Evolutionary conservation across 768 basidiomycete genomes (phyloP), one percentile per base, ranked within the genome.

Genomic region (Lanmaoa rubissima): DNA sequence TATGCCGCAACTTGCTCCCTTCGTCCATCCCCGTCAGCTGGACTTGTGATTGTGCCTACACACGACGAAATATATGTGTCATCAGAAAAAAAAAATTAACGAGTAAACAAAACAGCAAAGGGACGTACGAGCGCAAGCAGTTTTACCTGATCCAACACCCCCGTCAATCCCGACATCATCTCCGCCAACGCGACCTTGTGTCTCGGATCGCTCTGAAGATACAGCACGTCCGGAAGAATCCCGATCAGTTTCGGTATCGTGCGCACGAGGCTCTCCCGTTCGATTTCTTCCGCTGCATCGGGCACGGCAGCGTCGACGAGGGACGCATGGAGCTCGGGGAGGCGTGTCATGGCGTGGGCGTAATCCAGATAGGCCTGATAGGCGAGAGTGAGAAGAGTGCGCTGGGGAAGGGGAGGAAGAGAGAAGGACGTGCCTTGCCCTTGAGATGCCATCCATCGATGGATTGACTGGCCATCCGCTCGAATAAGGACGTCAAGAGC

Each of bases 381-480:
- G 28, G 32, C 45, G 43, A 39, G 34, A 28, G 47, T 59, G 49
- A 63, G 53, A 55, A 59, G 16, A n/a, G 31, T 45, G 31, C 47
- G 61, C 35, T 1, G 1, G 2, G 5, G n/a, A 3, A 28, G 28
- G 28, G 35, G 21, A 26, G 39, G 39, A 51, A 19, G 32, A 50
- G 19, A 62, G 64, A 51, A 38, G 32, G 39, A 59, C 57, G 34
- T 61, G 90, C 93, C 81, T 94, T 88, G 50, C 95, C 95, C 36
- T 89, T 86, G 36, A 83, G 78, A 64, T 87, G 80, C 95, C 95
- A 97, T 10, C 84, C 84, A 42, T 83, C 83, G 11, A 95, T 80
- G 3, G 76, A 69, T 39, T 76, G 50, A 12, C 79, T 80, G 24
- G 75, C 76, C 61, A 98, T 85, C 10, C 79, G 78, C 48, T 74